A percentile compares a stretch with the other conserved stretches of the same genome.
These are phyloP conservation scores for Colletotrichum shisoi DNA, from an alignment of 2,329 filamentous ascomycete species.

Conservation along the genomic window DNA sequence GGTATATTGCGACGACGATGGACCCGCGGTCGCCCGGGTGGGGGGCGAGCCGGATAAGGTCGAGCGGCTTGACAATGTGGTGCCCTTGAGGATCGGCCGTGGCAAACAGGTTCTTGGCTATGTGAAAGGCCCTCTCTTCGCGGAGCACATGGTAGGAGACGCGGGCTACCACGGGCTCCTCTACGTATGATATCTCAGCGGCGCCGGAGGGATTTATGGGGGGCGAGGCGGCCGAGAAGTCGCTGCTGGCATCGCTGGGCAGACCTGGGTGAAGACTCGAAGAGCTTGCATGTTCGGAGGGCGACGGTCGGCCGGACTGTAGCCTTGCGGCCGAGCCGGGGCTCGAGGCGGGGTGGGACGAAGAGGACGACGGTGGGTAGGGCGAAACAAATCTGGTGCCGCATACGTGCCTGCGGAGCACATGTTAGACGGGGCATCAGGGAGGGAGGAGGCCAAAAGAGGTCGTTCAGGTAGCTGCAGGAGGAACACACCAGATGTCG, in stretches of 20 bases:
- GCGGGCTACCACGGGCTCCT: constrained; percentile 77
- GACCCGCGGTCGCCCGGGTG: constrained; percentile 72
- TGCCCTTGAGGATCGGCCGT: constrained; percentile 75
- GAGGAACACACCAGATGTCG: constrained; percentile 76
- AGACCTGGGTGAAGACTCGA: constrained; percentile 45
- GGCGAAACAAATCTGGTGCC: constrained; percentile 67
- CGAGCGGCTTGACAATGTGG: constrained; percentile 82
- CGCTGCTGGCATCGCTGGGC: constrained; percentile 52
- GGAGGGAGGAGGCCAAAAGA: background rate
- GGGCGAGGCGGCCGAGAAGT: constrained; percentile 51
- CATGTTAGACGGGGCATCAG: constrained; percentile 31
- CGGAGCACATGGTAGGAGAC: constrained; percentile 83
- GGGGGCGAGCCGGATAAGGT: constrained; percentile 75
- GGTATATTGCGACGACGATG: constrained; percentile 83
- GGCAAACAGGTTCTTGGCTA: constrained; percentile 74
- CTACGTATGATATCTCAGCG: constrained; percentile 63
- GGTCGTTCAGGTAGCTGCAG: background rate
- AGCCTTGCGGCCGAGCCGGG: constrained; percentile 55
- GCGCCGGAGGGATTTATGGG: constrained; percentile 48
- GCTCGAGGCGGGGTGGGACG: constrained; percentile 54
- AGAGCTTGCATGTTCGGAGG: constrained; percentile 52
- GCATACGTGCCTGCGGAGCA: constrained; percentile 65
- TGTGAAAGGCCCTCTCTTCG: constrained; percentile 86
- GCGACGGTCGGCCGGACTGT: constrained; percentile 54
- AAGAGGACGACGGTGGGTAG: constrained; percentile 57